phyloP scores from a whole-genome alignment of 2,329 filamentous ascomycete species.

The Claviceps fusiformis region DNA sequence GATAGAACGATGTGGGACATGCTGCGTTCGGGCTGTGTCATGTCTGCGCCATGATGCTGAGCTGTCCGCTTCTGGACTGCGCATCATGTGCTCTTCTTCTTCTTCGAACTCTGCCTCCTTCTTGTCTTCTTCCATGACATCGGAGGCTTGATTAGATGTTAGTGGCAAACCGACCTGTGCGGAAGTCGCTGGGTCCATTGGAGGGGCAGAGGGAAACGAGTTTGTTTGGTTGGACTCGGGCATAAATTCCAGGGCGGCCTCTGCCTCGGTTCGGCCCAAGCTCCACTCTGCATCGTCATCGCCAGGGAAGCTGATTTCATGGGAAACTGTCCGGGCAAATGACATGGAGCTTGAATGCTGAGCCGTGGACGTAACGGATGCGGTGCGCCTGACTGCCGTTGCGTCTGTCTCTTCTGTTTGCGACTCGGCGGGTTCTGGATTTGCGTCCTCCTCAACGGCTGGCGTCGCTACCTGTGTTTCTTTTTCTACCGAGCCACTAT shows the following conservation, averaged over 20 bases:
- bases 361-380: conserved; percentile 16
- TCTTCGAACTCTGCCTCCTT: conserved; percentile 28
- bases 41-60: conserved; percentile 6
- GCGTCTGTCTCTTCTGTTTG: not conserved
- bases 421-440: not conserved
- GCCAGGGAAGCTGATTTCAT: conserved; percentile 45
- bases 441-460: not conserved
- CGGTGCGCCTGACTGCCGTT: not conserved
- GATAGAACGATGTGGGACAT: conserved; percentile 22
- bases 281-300: conserved; percentile 49
- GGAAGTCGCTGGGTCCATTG: conserved; percentile 17
- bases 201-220: conserved; percentile 47
- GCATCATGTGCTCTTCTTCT: conserved; percentile 20
- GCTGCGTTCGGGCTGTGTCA: conserved; percentile 9
- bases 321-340: conserved; percentile 49
- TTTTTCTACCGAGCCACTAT: not conserved
- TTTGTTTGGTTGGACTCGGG: conserved; percentile 43
- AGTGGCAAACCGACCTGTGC: conserved; percentile 24
- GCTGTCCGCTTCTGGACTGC: conserved; percentile 4
- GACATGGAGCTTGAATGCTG: conserved; percentile 49
- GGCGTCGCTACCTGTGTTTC: not conserved
- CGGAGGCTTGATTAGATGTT: conserved; percentile 36
- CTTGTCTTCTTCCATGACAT: conserved; percentile 40
- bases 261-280: conserved; percentile 35
- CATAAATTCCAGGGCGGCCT: conserved; percentile 48